These are phyloP conservation scores for Flagelloscypha sp. DNA, from an alignment of 768 basidiomycete species.

Conservation along the genomic window DNA sequence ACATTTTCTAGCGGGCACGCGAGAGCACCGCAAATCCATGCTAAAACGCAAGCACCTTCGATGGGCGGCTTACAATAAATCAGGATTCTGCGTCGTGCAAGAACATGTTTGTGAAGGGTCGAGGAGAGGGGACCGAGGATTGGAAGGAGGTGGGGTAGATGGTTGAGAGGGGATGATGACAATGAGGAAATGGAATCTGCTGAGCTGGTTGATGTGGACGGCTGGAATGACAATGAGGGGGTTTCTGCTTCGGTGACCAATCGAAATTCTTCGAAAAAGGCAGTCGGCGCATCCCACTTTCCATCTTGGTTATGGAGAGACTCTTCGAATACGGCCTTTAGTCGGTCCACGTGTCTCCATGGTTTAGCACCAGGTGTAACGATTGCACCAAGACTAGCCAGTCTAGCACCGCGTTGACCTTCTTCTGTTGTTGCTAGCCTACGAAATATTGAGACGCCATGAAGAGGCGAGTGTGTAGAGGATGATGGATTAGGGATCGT, in stretches of 20 bases:
- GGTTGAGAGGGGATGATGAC: slow-evolving; percentile 44
- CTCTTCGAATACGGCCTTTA: too few relatives aligned
- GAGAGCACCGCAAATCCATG: slow-evolving; percentile 57
- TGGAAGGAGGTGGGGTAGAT: slow-evolving; percentile 67
- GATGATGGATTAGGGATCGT: too few relatives aligned
- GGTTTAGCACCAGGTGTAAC: slow-evolving; percentile 62
- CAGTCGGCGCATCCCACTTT: too few relatives aligned
- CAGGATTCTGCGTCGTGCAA: slow-evolving; percentile 66
- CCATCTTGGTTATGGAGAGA: too few relatives aligned
- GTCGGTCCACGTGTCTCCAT: slow-evolving; percentile 59
- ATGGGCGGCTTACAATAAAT: slow-evolving; percentile 77
- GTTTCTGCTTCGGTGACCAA: too few relatives aligned
- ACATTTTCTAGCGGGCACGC: slow-evolving; percentile 39
- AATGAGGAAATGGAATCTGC: too few relatives aligned
- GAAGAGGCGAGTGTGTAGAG: too few relatives aligned
- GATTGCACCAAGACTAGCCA: slow-evolving; percentile 71
- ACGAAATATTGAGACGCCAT: slow-evolving; percentile 69
- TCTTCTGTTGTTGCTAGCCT: slow-evolving; percentile 58
- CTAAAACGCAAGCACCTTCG: slow-evolving; percentile 69
- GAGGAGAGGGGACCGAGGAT: slow-evolving; percentile 73
- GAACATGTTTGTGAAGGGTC: slow-evolving; percentile 72
- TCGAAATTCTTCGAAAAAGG: too few relatives aligned
- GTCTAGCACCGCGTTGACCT: slow-evolving; percentile 72
- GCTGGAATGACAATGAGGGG: too few relatives aligned
- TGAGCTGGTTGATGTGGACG: too few relatives aligned